Conservation (phyloP, 176 grass and related monocot species). For the Oryza coarctata region DNA sequence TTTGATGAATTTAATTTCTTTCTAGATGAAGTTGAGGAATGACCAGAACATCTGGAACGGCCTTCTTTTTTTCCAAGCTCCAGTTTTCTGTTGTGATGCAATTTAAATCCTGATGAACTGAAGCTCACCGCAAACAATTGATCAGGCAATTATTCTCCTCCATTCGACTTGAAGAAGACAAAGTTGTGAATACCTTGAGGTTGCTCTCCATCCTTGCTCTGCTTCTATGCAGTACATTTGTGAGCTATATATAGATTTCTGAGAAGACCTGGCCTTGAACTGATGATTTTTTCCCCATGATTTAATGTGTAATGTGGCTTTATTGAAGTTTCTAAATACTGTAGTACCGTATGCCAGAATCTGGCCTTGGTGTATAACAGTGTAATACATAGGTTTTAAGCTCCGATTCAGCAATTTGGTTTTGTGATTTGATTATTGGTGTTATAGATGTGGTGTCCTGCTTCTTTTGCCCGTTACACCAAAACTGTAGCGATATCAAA, state of each 20-base stretch:
- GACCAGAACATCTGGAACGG: constrained; percentile 28
- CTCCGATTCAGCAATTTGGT: constrained; percentile 14
- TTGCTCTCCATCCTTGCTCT: constrained; percentile 16
- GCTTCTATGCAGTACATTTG: constrained; percentile 12
- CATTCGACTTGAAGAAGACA: constrained; percentile 31
- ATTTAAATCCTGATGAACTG: constrained; percentile 35
- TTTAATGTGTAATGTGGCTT: constrained; percentile 19
- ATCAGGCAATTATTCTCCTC: constrained; percentile 37
- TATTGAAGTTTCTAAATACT: neutral
- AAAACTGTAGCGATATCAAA: neutral
- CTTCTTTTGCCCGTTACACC: neutral
- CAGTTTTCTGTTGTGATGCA: constrained; percentile 37
- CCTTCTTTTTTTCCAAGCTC: constrained; percentile 5
- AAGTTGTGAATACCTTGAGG: constrained; percentile 55
- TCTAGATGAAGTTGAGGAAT: constrained; percentile 39
- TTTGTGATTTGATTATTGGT: constrained; percentile 31
- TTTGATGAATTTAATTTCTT: constrained; percentile 32
- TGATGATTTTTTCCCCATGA: neutral
- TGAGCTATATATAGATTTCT: constrained; percentile 8
- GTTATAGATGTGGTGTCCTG: constrained; percentile 1
- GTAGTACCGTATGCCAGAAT: constrained; percentile 1
- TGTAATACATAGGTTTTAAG: constrained; percentile 33
- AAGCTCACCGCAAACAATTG: constrained; percentile 34
- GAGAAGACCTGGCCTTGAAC: neutral
- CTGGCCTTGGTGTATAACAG: constrained; percentile 2